phyloP scores from a whole-genome alignment of 345 rosid genomes.

The Populus alba region DNA sequence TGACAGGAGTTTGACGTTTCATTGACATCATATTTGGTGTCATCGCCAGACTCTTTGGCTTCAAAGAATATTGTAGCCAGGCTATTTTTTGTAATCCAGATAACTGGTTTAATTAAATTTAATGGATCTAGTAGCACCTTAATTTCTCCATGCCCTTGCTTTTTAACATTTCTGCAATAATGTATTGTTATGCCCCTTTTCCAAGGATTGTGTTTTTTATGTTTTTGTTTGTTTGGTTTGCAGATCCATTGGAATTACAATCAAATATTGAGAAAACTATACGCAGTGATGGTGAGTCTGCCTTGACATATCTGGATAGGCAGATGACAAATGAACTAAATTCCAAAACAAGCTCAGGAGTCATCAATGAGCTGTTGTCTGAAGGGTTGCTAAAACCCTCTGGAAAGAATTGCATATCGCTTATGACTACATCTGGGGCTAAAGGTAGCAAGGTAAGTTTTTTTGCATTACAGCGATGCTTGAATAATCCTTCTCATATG shows the following conservation, averaged over 20 bases:
- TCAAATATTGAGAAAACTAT: slow-evolving; percentile 63
- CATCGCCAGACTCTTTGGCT: background rate
- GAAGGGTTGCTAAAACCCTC: slow-evolving; percentile 80
- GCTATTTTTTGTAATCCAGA: too few species aligned
- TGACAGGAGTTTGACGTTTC: background rate
- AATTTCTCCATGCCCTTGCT: too few species aligned
- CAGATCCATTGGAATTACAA: slow-evolving; percentile 64
- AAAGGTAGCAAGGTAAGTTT: slow-evolving; percentile 89
- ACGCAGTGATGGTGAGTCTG: slow-evolving; percentile 79
- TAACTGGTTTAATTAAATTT: too few species aligned
- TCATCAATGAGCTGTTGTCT: slow-evolving; percentile 67
- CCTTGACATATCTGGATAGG: slow-evolving; percentile 71
- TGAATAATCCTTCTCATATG: background rate
- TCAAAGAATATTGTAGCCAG: background rate
- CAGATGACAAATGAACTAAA: slow-evolving; percentile 66
- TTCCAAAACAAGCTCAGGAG: slow-evolving; percentile 62
- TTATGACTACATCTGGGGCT: slow-evolving; percentile 99
- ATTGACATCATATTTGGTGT: background rate
- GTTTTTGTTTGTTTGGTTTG: slow-evolving; percentile 21
- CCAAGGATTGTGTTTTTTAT: background rate
- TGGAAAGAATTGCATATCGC: slow-evolving; percentile 80
- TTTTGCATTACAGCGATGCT: slow-evolving; percentile 9
- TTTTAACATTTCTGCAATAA: background rate
- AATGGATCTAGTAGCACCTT: too few species aligned
- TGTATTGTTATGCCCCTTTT: background rate